Evolutionary conservation across 2,329 filamentous ascomycete species (phyloP).

Genomic region (Chaetomium sp.): DNA sequence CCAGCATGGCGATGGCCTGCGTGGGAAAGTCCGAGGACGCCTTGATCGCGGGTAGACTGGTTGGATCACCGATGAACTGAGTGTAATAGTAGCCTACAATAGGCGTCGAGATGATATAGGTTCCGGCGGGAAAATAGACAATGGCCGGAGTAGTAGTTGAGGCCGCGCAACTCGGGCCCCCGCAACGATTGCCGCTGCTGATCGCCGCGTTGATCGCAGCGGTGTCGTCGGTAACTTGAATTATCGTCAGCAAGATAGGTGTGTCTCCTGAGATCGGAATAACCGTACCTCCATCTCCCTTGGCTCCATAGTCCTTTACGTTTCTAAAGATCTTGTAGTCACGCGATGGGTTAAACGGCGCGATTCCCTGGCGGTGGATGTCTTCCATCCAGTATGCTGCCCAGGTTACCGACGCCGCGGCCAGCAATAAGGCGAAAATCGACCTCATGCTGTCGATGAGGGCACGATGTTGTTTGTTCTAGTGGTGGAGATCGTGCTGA

Average conservation of each 20-base stretch:
- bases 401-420: slow-evolving; percentile 16
- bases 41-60: slow-evolving; percentile 48
- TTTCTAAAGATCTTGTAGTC: slow-evolving; percentile 42
- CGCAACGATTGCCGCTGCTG: slow-evolving; percentile 38
- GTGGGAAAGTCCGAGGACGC: slow-evolving; percentile 41
- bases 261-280: neutral
- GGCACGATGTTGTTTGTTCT: neutral
- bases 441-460: slow-evolving; percentile 8
- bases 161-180: slow-evolving; percentile 32
- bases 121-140: slow-evolving; percentile 34
- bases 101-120: slow-evolving; percentile 62
- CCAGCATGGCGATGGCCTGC: slow-evolving; percentile 39
- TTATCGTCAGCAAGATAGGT: neutral
- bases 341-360: slow-evolving; percentile 39
- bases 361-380: slow-evolving; percentile 40
- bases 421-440: slow-evolving; percentile 7
- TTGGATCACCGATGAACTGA: slow-evolving; percentile 66
- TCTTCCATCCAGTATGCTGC: slow-evolving; percentile 38
- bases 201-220: slow-evolving; percentile 46
- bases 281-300: slow-evolving; percentile 30
- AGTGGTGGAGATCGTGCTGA: neutral
- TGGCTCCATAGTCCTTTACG: slow-evolving; percentile 40
- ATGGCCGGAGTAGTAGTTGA: slow-evolving; percentile 26
- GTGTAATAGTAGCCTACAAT: slow-evolving; percentile 75
- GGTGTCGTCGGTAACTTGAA: slow-evolving; percentile 45